Percentiles rank a stretch among this genome's conserved stretches.
Conservation (phyloP, 192 early-diverging fungal genomes). For the Coemansia sp. region DNA sequence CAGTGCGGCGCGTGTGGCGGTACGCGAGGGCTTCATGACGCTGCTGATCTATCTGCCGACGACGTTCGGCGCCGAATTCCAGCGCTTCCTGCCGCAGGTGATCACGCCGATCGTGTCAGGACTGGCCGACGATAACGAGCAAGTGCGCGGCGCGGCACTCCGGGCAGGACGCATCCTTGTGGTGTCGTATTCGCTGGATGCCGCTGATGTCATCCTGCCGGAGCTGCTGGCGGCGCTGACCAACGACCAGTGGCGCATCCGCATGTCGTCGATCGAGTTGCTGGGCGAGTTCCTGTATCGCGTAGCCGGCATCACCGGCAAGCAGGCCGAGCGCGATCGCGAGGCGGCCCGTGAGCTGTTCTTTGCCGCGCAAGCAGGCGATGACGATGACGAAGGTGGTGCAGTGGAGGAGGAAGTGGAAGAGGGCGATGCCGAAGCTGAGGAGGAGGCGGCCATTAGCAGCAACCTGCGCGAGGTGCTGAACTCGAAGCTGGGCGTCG, state of each 20-base stretch:
- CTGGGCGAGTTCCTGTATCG: slow-evolving; percentile 93
- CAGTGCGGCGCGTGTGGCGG: slow-evolving; percentile 63
- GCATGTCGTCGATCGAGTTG: slow-evolving; percentile 89
- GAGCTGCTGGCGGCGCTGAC: slow-evolving; percentile 88
- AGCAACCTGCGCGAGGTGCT: slow-evolving; percentile 58
- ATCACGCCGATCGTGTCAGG: slow-evolving; percentile 88
- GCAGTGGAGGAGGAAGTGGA: slow-evolving; percentile 12
- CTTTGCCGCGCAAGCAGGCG: slow-evolving; percentile 41
- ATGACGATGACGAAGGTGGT: slow-evolving; percentile 52
- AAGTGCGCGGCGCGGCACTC: slow-evolving; percentile 88
- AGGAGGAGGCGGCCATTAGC: slow-evolving; percentile 31
- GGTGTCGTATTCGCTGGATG: slow-evolving; percentile 81
- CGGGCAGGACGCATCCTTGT: slow-evolving; percentile 94
- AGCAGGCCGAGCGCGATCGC: slow-evolving; percentile 55
- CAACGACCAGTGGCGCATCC: slow-evolving; percentile 94
- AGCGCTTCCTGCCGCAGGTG: slow-evolving; percentile 82
- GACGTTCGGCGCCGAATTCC: slow-evolving; percentile 91
- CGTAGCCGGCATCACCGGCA: slow-evolving; percentile 81
- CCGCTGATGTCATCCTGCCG: slow-evolving; percentile 87
- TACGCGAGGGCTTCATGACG: slow-evolving; percentile 96
- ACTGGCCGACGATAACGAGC: slow-evolving; percentile 94
- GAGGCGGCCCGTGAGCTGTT: slow-evolving; percentile 46
- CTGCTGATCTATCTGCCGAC: slow-evolving; percentile 94
- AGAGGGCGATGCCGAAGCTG: slow-evolving; percentile 29
- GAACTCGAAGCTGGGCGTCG: slow-evolving; percentile 77